Conservation (phyloP, 2,329 filamentous ascomycete species). For the Knoxdaviesia capensis region DNA sequence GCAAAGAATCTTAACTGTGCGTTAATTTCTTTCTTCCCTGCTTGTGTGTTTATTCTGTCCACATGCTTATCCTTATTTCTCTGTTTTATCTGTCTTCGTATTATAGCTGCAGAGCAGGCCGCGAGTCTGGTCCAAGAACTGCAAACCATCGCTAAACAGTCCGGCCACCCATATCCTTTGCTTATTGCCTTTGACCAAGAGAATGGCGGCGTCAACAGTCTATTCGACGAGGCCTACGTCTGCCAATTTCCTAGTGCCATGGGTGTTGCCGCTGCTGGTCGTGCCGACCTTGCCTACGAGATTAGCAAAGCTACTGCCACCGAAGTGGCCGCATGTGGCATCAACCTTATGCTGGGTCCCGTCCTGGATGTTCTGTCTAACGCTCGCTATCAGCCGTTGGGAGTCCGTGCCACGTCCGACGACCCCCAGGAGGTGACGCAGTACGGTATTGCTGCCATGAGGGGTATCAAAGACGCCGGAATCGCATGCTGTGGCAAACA, state of each 20-base stretch:
- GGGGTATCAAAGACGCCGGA: constrained; percentile 80
- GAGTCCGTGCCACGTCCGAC: constrained; percentile 76
- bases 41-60: not conserved
- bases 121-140: constrained; percentile 76
- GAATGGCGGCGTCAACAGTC: constrained; percentile 92
- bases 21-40: constrained; percentile 8
- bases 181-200: constrained; percentile 90
- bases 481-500: constrained; percentile 85
- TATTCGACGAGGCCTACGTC: constrained; percentile 90
- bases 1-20: constrained; percentile 73
- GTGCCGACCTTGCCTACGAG: constrained; percentile 66
- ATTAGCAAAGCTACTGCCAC: constrained; percentile 85
- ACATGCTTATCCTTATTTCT: not conserved
- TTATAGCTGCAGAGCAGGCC: constrained; percentile 70
- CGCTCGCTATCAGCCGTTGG: constrained; percentile 72
- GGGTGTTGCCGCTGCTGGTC: constrained; percentile 86
- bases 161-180: constrained; percentile 74
- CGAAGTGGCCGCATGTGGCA: constrained; percentile 78
- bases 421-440: constrained; percentile 90
- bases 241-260: constrained; percentile 94
- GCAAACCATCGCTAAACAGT: constrained; percentile 76
- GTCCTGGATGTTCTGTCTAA: constrained; percentile 90
- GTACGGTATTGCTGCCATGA: constrained; percentile 78
- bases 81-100: not conserved
- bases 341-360: constrained; percentile 89